Conservation (phyloP, 352 stramenopile species). For the Globisporangium recalcitrans region DNA sequence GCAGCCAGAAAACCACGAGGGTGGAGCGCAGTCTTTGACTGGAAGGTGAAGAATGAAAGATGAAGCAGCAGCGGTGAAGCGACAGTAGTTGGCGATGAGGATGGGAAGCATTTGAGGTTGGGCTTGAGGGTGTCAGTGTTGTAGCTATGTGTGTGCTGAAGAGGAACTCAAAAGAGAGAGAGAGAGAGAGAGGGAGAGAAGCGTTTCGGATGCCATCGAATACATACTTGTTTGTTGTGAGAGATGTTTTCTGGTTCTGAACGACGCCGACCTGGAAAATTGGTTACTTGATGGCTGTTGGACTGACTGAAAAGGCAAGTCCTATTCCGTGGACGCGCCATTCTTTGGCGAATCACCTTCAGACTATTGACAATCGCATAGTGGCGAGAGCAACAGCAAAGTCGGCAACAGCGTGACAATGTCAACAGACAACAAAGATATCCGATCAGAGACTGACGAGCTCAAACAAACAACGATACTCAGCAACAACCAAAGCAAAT, state of each 20-base stretch:
- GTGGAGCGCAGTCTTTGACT: background rate
- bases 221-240: background rate
- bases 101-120: background rate
- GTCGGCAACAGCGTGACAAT: background rate
- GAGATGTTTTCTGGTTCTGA: background rate
- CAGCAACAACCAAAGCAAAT: too few relatives aligned
- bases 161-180: background rate
- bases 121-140: background rate
- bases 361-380: slow-evolving; percentile 3
- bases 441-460: background rate
- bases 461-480: too few relatives aligned
- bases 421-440: background rate
- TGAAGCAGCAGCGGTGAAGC: background rate
- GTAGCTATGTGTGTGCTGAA: background rate
- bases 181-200: too few relatives aligned
- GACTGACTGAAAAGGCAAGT: background rate
- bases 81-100: background rate
- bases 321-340: background rate
- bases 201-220: background rate
- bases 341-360: slow-evolving; percentile 8
- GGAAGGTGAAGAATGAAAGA: background rate
- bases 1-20: background rate
- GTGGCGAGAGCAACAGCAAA: background rate
- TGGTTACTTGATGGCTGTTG: background rate
- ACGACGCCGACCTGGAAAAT: background rate